phyloP scores from a whole-genome alignment of 192 early-diverging fungal species.

The Chytriomyces hyalinus region DNA sequence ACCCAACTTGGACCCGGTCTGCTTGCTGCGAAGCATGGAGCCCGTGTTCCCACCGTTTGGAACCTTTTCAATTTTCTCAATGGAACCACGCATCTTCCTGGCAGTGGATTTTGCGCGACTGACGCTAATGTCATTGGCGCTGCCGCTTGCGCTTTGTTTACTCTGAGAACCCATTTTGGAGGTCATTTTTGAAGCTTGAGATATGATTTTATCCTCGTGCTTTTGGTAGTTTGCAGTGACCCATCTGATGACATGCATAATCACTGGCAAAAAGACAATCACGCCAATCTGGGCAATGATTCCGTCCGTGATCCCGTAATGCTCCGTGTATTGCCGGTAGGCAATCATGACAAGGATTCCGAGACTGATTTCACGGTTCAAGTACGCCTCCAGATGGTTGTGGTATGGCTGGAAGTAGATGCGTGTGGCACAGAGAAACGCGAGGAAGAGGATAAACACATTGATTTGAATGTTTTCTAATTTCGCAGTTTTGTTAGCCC shows the following conservation, averaged over 20 bases:
- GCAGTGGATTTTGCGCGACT: too few relatives aligned
- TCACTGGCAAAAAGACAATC: conserved; percentile 17
- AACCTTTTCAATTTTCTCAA: too few relatives aligned
- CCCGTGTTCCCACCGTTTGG: too few relatives aligned
- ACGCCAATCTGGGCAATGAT: conserved; percentile 9
- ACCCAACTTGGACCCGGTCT: too few relatives aligned
- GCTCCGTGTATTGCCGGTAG: conserved; percentile 17
- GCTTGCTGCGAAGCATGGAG: too few relatives aligned
- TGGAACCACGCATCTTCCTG: too few relatives aligned
- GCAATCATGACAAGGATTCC: conserved; percentile 31
- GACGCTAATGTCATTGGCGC: too few relatives aligned
- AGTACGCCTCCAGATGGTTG: conserved; percentile 28
- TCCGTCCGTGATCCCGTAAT: conserved; percentile 7
- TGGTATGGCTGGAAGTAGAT: conserved; percentile 33
- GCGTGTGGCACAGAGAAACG: conserved; percentile 19
- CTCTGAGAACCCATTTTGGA: neutral
- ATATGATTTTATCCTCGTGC: conserved; percentile 7
- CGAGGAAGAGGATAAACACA: conserved; percentile 24
- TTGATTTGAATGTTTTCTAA: conserved; percentile 19
- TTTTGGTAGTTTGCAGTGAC: conserved; percentile 12
- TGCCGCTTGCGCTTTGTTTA: too few relatives aligned
- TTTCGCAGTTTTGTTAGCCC: neutral
- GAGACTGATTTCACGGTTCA: conserved; percentile 29
- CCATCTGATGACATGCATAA: conserved; percentile 26
- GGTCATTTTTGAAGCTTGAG: neutral